These are phyloP conservation scores for Calonectria montana DNA, from an alignment of 2,329 filamentous ascomycete species.

Conservation along the genomic window DNA sequence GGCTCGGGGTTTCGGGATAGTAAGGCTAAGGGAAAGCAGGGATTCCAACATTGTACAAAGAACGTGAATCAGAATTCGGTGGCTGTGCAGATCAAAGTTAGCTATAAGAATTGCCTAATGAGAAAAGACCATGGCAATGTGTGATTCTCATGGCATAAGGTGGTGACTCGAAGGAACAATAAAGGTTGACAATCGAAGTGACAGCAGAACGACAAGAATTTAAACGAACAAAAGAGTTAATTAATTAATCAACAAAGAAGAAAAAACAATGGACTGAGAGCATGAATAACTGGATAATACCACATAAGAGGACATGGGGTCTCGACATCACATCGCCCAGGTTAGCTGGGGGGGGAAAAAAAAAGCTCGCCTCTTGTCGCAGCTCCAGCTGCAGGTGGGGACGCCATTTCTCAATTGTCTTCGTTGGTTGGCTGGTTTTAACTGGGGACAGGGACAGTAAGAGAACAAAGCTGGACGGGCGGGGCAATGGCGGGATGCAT, in stretches of 20 bases:
- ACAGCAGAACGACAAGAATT: background rate
- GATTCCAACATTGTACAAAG: background rate
- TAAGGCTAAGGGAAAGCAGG: background rate
- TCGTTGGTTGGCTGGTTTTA: background rate
- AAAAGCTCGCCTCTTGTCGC: constrained; percentile 7
- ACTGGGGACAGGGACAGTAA: background rate
- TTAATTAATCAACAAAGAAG: constrained; percentile 19
- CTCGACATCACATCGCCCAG: background rate
- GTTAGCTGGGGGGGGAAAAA: background rate
- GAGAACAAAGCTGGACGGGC: background rate
- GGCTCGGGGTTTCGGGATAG: constrained; percentile 37
- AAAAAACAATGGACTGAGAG: constrained; percentile 1
- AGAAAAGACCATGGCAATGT: too few species aligned
- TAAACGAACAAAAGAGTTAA: too few species aligned
- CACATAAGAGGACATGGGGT: background rate
- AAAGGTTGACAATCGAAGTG: too few species aligned
- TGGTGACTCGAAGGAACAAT: too few species aligned
- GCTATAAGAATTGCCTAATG: too few species aligned
- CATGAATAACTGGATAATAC: constrained; percentile 11
- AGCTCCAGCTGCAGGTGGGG: constrained; percentile 12
- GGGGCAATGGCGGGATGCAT: constrained; percentile 3
- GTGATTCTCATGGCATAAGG: too few species aligned
- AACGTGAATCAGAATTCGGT: background rate
- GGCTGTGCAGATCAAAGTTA: background rate
- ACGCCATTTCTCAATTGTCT: constrained; percentile 8